Evolutionary conservation across 805 yeast species (phyloP).

Genomic region (Maudiozyma turicensis): DNA sequence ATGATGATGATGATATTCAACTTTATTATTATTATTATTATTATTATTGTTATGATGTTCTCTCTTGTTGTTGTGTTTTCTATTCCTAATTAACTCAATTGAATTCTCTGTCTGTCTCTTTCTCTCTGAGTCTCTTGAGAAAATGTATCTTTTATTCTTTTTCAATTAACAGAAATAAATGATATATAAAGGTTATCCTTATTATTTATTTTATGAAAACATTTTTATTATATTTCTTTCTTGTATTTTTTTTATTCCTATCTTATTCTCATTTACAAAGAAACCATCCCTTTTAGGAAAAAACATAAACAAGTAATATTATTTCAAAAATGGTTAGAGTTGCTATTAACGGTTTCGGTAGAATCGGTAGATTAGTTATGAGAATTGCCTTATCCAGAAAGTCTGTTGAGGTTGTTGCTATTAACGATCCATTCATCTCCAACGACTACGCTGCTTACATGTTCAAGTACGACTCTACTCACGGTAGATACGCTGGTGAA

Average conservation of each 20-base stretch:
- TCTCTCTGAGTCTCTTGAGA: too few species aligned
- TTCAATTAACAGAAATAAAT: not conserved
- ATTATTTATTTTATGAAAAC: not conserved
- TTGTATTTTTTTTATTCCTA: not conserved
- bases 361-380: slow-evolving; percentile 61
- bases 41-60: too few species aligned
- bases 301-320: slow-evolving; percentile 3
- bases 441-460: slow-evolving; percentile 64
- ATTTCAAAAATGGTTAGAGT: slow-evolving; percentile 26
- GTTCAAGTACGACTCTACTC: slow-evolving; percentile 70
- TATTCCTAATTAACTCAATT: too few species aligned
- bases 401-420: slow-evolving; percentile 49
- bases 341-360: slow-evolving; percentile 68
- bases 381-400: slow-evolving; percentile 50
- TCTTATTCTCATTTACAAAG: not conserved
- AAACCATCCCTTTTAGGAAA: not conserved
- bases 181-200: not conserved
- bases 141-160: too few species aligned
- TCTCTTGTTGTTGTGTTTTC: too few species aligned
- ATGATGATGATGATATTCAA: too few species aligned
- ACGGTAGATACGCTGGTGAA: slow-evolving; percentile 53
- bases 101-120: too few species aligned
- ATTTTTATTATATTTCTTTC: not conserved
- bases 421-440: slow-evolving; percentile 62
- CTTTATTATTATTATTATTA: too few species aligned